Evolutionary conservation across 2,329 filamentous ascomycete genomes (phyloP).

Genomic region (Massarina eburnea): DNA sequence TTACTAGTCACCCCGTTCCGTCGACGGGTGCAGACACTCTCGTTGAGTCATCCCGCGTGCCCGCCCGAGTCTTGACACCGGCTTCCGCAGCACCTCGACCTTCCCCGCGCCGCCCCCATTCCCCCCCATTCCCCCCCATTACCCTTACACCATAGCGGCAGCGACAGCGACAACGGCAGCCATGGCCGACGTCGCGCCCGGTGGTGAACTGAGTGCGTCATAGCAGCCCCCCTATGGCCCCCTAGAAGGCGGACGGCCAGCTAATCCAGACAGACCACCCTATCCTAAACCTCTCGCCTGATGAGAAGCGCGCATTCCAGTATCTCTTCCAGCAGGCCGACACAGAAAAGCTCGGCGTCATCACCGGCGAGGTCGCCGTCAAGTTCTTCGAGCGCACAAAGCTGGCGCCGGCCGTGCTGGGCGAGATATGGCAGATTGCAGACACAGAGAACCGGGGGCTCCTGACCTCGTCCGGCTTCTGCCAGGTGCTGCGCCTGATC

Average conservation of each 20-base stretch:
- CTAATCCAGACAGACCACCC: background rate
- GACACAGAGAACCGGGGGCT: slow-evolving; percentile 96
- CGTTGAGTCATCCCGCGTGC: background rate
- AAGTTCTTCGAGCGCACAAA: slow-evolving; percentile 98
- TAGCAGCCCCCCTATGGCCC: slow-evolving; percentile 1
- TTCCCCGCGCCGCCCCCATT: too few relatives aligned
- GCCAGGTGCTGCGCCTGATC: slow-evolving; percentile 88
- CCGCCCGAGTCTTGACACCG: too few relatives aligned
- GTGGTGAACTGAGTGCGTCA: slow-evolving; percentile 39
- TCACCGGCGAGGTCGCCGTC: slow-evolving; percentile 94
- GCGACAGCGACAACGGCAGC: slow-evolving; percentile 11
- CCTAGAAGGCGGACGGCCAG: background rate
- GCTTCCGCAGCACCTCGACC: too few relatives aligned
- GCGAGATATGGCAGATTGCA: slow-evolving; percentile 98
- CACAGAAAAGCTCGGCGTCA: slow-evolving; percentile 85
- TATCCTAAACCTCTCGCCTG: slow-evolving; percentile 80
- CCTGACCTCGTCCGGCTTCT: slow-evolving; percentile 88
- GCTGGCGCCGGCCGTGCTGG: slow-evolving; percentile 80
- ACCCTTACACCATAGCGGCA: too few relatives aligned
- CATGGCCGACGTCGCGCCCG: slow-evolving; percentile 40
- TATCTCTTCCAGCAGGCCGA: slow-evolving; percentile 94
- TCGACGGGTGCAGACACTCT: background rate
- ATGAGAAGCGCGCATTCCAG: slow-evolving; percentile 92
- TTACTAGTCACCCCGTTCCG: background rate
- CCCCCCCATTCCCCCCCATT: too few relatives aligned